A percentile compares a stretch with the other conserved stretches of the same genome.
phyloP scores from a whole-genome alignment of 495 filamentous ascomycete species.

The Recurvomyces mirabilis region DNA sequence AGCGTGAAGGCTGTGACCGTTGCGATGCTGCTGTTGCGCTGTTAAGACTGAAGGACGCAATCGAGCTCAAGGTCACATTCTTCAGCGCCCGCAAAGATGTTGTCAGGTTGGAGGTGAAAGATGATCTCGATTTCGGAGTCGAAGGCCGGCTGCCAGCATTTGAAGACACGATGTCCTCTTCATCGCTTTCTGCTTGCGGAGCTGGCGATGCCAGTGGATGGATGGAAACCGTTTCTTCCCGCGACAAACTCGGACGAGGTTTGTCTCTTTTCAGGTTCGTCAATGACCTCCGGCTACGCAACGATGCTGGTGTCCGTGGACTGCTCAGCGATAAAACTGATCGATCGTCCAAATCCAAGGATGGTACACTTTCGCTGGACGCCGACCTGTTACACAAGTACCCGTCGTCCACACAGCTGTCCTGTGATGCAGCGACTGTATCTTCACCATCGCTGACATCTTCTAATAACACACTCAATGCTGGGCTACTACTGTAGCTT shows the following conservation, averaged over 20 bases:
- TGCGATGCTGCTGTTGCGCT: neutral
- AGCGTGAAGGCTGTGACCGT: constrained; percentile 42
- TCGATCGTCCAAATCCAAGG: constrained; percentile 25
- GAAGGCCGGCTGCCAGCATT: constrained; percentile 6
- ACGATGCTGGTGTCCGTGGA: constrained; percentile 21
- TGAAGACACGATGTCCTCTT: constrained; percentile 26
- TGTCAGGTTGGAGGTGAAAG: constrained; percentile 89
- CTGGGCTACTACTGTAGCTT: constrained; percentile 23
- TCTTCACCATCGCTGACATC: constrained; percentile 24
- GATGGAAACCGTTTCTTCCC: constrained; percentile 25
- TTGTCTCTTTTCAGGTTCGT: constrained; percentile 13
- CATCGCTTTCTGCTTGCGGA: constrained; percentile 11
- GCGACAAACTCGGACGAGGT: constrained; percentile 22
- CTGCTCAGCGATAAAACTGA: constrained; percentile 21
- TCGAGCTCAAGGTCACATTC: constrained; percentile 62
- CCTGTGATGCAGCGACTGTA: constrained; percentile 12
- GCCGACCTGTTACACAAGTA: constrained; percentile 23
- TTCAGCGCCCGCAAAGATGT: constrained; percentile 80
- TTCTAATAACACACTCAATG: constrained; percentile 30
- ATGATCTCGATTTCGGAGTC: constrained; percentile 28
- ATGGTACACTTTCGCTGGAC: constrained; percentile 31
- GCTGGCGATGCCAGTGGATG: constrained; percentile 28
- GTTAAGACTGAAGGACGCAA: constrained; percentile 53
- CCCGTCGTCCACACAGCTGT: constrained; percentile 19
- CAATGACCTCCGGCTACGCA: constrained; percentile 11